Evolutionary conservation across 345 rosid genomes (phyloP), one percentile per base, ranked within the genome.

Genomic region (Gossypium mustelinum): DNA sequence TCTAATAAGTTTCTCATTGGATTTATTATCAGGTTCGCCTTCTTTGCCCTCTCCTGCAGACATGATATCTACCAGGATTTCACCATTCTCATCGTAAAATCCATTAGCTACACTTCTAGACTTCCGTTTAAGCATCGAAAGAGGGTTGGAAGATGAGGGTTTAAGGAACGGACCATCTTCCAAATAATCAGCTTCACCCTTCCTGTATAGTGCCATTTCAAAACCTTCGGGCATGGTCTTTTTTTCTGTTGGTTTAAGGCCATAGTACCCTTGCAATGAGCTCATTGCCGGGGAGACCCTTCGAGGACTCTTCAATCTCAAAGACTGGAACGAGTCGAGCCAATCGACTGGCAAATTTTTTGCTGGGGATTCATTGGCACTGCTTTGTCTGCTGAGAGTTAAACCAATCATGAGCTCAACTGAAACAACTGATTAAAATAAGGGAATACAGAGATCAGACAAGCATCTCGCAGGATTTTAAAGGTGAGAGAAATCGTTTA

Each of bases 261-360:
- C 91, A 68, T 93, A 92, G 77, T 82, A 95, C 50, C 92, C 92
- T 79, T 84, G 97, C 77, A 91, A 82, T 29, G 93, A 86, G 84
- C 82, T 84, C 98, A 93, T 95, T 48, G 98, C 94, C 67, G 93
- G 84, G 68, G 95, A 87, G 73, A 85, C 82, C 76, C 82, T 86
- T 62, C 45, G 67, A 56, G 84, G 84, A 22, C 87, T 78, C 66
- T 82, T 88, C 73, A 86, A 57, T 67, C 78, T 84, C 68, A 87
- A 80, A 55, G 98, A 86, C 75, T 79, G 87, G 77, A 90, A 92
- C 56, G 92, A 85, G 45, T 89, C 90, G 18, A 90, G 76, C 9
- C 84, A 76, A 55, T 87, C 79, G 52, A 73, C 47, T 29, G 83
- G 82, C 29, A 52, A 63, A 60, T 52, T 71, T 75, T 29, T 76